Evolutionary conservation across 495 filamentous ascomycete species (phyloP), one percentile per base, ranked within the genome.

Genomic region (Aspergillus sclerotioniger): DNA sequence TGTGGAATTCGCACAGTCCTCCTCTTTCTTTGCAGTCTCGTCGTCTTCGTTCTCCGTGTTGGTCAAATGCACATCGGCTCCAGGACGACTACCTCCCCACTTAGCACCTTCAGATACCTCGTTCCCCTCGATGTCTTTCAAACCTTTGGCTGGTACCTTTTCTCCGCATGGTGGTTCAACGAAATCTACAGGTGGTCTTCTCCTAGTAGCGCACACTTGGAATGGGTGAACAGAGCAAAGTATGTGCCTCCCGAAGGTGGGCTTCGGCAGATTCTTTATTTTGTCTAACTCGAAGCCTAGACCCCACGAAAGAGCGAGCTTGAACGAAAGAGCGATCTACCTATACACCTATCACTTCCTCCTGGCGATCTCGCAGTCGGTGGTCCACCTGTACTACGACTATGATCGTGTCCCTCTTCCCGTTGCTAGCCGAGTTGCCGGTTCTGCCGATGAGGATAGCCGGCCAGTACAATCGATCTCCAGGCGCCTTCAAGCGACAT

Each of bases 291-390:
- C 15, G 6, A 57, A 54, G 15, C 21, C 15, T 39, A 84, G 80
- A 41, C 66, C 72, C 17, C 79, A 89, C 54, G 91, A 94, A 68
- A 82, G 93, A 15, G 77, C 86, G 13, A 82, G 82, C n/a, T 71
- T 97, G 58, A 98, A 98, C 68, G 94, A 98, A 72, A 79, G 89
- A 60, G 84, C 90, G 1, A 80, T 98, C 32, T 96, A 91, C 70
- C 76, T 97, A 16, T 84, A 89, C 8, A 83, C 83, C 43, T 82
- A 87, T 62, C 81, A 92, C 54, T 59, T 89, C 6, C 70, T 84
- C 1, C 74, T 93, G 16, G 91, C 88, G 6, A 59, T 89, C 37
- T 72, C 78, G 20, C 91, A 96, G 72, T 82, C 89, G 2, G 59
- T 79, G 10, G 56, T 80, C 31, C 94, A 98, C 63, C 72, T 96